These are phyloP conservation scores for Stachybotrys elegans DNA, from an alignment of 2,329 filamentous ascomycete species.

Conservation along the genomic window DNA sequence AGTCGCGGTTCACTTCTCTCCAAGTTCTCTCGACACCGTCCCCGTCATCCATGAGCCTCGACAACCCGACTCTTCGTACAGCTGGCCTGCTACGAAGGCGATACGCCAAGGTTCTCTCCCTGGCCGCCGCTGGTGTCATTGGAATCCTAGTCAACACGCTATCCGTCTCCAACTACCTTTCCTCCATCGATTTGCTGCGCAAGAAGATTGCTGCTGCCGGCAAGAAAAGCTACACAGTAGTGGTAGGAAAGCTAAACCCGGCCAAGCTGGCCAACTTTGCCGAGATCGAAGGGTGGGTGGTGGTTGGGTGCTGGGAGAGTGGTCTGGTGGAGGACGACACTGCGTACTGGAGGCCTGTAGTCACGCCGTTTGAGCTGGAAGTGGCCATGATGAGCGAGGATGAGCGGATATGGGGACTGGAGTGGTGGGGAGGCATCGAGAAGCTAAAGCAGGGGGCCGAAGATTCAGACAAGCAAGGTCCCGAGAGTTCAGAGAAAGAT, in stretches of 20 bases:
- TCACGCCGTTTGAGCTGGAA: constrained; percentile 91
- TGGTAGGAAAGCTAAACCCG: constrained; percentile 93
- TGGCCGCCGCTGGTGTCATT: constrained; percentile 77
- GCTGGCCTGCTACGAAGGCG: constrained; percentile 67
- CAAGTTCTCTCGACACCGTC: constrained; percentile 70
- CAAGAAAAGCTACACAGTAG: constrained; percentile 94
- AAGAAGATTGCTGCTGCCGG: constrained; percentile 69
- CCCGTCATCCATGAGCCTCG: constrained; percentile 42
- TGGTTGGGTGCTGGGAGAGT: constrained; percentile 97
- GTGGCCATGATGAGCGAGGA: constrained; percentile 71
- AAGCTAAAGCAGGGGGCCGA: constrained; percentile 46
- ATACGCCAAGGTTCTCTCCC: constrained; percentile 78
- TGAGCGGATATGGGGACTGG: constrained; percentile 76
- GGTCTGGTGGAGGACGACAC: constrained; percentile 77
- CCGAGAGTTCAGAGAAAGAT: constrained; percentile 8
- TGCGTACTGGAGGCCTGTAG: constrained; percentile 80
- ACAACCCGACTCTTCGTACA: constrained; percentile 38
- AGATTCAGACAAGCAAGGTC: constrained; percentile 18
- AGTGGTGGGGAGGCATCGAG: constrained; percentile 86
- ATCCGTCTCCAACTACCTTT: constrained; percentile 83
- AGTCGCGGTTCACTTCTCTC: constrained; percentile 72
- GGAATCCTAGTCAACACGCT: constrained; percentile 96
- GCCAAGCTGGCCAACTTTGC: constrained; percentile 96
- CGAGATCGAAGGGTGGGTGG: constrained; percentile 94
- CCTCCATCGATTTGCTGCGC: constrained; percentile 70